These are phyloP conservation scores for Uronychia binucleata DNA, from an alignment of 73 alveolate species.

Conservation along the genomic window DNA sequence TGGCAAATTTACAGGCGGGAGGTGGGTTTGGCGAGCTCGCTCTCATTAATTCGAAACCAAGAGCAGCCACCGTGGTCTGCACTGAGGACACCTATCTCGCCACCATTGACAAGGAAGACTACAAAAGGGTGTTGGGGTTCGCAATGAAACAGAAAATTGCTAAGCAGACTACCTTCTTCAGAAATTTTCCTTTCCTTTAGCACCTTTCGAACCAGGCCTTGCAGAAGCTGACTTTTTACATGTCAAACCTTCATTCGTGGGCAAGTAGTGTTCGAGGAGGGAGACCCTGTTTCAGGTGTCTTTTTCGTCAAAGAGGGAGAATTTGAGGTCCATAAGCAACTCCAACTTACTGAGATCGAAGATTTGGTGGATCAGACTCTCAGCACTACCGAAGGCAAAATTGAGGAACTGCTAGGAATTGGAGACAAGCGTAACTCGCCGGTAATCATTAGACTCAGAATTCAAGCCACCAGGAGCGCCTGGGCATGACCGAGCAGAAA, in stretches of 20 bases:
- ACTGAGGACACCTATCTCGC: constrained; percentile 45
- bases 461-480: background rate
- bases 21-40: constrained; percentile 70
- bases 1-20: constrained; percentile 23
- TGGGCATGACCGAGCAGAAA: background rate
- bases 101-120: constrained; percentile 48
- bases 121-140: constrained; percentile 39
- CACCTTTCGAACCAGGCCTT: constrained; percentile 43
- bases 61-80: constrained; percentile 67
- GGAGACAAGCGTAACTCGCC: background rate
- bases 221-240: constrained; percentile 59
- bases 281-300: constrained; percentile 38
- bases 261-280: constrained; percentile 52
- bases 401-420: background rate
- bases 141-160: constrained; percentile 33
- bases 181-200: constrained; percentile 46
- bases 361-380: background rate
- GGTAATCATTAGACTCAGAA: background rate
- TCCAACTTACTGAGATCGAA: background rate
- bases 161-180: constrained; percentile 40
- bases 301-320: constrained; percentile 60
- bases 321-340: constrained; percentile 42
- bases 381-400: background rate
- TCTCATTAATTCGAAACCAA: constrained; percentile 54
- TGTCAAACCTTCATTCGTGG: constrained; percentile 35